These are phyloP conservation scores for Adenanthera pavonina DNA, from an alignment of 306 rosid species.

Conservation along the genomic window DNA sequence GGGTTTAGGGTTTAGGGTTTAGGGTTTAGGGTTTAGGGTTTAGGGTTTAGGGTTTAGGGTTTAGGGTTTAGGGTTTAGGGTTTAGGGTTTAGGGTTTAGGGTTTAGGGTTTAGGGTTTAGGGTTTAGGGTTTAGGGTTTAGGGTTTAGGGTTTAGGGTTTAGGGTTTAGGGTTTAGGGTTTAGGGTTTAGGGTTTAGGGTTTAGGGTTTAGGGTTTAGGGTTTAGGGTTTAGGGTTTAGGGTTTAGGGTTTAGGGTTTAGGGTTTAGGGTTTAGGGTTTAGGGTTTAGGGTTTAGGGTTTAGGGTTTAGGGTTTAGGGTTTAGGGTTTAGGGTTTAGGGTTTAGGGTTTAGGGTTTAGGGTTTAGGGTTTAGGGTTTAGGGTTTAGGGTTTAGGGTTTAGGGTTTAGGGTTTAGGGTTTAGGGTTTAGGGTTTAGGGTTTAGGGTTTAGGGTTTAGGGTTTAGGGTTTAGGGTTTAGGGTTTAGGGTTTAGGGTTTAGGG, in stretches of 20 bases:
- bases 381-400: neutral
- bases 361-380: conserved; percentile 10
- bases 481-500: conserved; percentile 5
- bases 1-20: conserved; percentile 1
- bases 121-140: neutral
- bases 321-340: neutral
- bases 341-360: neutral
- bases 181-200: conserved; percentile 10
- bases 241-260: neutral
- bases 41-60: conserved; percentile 1
- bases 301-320: neutral
- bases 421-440: conserved; percentile 3
- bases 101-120: neutral
- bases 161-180: no score
- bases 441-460: conserved; percentile 3
- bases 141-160: conserved; percentile 4
- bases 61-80: neutral
- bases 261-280: conserved; percentile 24
- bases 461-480: conserved; percentile 4
- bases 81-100: neutral
- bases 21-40: conserved; percentile 1
- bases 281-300: conserved; percentile 14
- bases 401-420: neutral
- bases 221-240: conserved; percentile 24
- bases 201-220: conserved; percentile 24